A percentile compares a stretch with the other conserved stretches of the same genome.
Conservation (phyloP, 768 basidiomycete genomes). For the Amanita muscaria region DNA sequence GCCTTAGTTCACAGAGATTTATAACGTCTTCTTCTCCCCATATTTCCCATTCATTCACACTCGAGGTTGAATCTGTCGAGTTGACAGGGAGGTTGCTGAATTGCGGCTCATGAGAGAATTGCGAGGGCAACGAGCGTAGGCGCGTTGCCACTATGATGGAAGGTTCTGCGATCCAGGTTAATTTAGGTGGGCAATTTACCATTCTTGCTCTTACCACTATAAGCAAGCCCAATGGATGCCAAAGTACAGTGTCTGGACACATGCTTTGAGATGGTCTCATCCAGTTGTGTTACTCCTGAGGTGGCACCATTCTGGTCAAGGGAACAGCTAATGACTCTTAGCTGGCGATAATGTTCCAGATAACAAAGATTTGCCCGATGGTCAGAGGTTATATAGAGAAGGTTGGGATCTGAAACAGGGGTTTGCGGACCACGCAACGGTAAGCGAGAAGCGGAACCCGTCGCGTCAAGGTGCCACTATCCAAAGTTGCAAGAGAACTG, state of each 20-base stretch:
- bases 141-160: slow-evolving; percentile 58
- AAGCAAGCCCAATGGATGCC: slow-evolving; percentile 53
- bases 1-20: slow-evolving; percentile 50
- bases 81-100: slow-evolving; percentile 42
- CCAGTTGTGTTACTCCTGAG: slow-evolving; percentile 26
- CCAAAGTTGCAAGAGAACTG: slow-evolving; percentile 1
- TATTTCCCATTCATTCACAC: slow-evolving; percentile 37
- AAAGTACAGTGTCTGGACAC: slow-evolving; percentile 40
- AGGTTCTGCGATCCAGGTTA: slow-evolving; percentile 29
- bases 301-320: slow-evolving; percentile 30
- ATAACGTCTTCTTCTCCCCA: slow-evolving; percentile 54
- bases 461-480: slow-evolving; percentile 46
- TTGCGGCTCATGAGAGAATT: slow-evolving; percentile 15
- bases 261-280: slow-evolving; percentile 26
- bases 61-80: slow-evolving; percentile 10
- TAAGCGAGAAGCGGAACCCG: slow-evolving; percentile 42
- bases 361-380: slow-evolving; percentile 49
- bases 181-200: not conserved
- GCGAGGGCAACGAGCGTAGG: slow-evolving; percentile 39
- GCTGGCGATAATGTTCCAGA: slow-evolving; percentile 35
- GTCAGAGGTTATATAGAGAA: slow-evolving; percentile 59
- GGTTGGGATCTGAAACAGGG: slow-evolving; percentile 43
- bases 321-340: slow-evolving; percentile 42
- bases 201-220: slow-evolving; percentile 36
- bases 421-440: slow-evolving; percentile 50